Conservation (phyloP, 208 protist genomes). For the Wallacemonas sp. region DNA sequence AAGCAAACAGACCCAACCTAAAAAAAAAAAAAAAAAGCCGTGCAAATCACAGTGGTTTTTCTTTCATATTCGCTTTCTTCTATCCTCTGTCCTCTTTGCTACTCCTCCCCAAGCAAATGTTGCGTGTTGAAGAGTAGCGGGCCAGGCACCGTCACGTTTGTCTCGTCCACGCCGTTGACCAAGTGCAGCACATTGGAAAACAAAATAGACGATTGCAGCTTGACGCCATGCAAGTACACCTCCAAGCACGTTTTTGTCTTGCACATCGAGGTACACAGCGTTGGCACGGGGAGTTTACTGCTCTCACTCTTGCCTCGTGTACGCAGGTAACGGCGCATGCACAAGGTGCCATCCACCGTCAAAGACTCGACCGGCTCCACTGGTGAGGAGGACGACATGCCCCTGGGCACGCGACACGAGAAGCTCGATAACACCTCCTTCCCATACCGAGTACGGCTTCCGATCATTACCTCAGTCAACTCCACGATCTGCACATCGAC, state of each 20-base stretch:
- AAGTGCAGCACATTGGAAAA: constrained; percentile 10
- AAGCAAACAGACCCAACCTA: too few species aligned
- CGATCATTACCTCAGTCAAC: neutral
- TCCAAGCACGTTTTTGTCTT: constrained; percentile 12
- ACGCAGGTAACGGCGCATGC: neutral
- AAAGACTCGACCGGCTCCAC: neutral
- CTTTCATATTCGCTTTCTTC: neutral
- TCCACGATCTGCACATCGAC: neutral
- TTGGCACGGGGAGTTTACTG: neutral
- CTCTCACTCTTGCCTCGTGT: constrained; percentile 3
- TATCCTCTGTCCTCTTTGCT: too few species aligned
- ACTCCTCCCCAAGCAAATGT: constrained; percentile 2
- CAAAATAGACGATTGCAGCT: neutral
- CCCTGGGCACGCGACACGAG: neutral
- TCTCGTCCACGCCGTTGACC: constrained; percentile 3
- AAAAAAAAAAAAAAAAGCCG: too few species aligned
- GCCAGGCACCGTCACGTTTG: neutral
- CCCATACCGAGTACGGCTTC: neutral
- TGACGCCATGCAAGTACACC: neutral
- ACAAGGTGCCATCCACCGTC: neutral
- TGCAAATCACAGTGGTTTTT: too few species aligned
- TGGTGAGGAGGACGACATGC: too few species aligned
- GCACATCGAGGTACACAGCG: constrained; percentile 7
- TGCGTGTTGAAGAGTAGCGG: constrained; percentile 5
- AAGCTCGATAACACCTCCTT: neutral